phyloP scores from a whole-genome alignment of 257 asterid genomes.

The Lycium ferocissimum region DNA sequence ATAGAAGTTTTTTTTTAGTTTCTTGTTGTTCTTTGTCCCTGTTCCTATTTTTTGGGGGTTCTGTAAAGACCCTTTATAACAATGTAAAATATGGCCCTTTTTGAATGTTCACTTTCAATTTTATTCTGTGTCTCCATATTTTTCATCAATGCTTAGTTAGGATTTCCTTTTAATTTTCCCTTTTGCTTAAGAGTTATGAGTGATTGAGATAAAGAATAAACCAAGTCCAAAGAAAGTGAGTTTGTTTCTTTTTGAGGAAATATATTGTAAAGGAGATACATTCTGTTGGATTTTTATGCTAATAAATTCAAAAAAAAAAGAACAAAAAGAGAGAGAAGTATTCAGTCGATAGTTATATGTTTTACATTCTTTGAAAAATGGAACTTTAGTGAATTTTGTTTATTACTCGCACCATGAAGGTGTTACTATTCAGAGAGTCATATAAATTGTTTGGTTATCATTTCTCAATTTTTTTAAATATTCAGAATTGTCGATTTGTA shows the following conservation, averaged over 20 bases:
- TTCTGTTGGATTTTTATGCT: not conserved
- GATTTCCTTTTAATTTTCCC: not conserved
- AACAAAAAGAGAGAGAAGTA: not conserved
- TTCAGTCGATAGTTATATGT: not conserved
- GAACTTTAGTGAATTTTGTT: not conserved
- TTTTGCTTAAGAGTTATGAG: not conserved
- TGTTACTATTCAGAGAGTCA: no score
- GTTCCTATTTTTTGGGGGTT: no score
- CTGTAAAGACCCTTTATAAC: not conserved
- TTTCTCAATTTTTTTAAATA: not conserved
- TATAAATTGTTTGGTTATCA: no score
- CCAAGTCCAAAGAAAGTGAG: not conserved
- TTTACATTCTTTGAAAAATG: not conserved
- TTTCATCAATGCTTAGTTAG: not conserved
- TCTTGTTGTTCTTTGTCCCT: not conserved
- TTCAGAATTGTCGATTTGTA: no score
- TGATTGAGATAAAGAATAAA: not conserved
- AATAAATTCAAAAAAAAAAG: not conserved
- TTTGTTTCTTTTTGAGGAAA: not conserved
- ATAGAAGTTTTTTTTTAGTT: not conserved
- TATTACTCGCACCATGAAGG: not conserved
- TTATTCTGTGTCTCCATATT: not conserved
- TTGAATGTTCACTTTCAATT: not conserved
- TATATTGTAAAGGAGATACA: not conserved
- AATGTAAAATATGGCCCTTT: constrained; percentile 30